Conservation (phyloP, 2,329 filamentous ascomycete genomes). For the Aspergillus spinulosporus region DNA sequence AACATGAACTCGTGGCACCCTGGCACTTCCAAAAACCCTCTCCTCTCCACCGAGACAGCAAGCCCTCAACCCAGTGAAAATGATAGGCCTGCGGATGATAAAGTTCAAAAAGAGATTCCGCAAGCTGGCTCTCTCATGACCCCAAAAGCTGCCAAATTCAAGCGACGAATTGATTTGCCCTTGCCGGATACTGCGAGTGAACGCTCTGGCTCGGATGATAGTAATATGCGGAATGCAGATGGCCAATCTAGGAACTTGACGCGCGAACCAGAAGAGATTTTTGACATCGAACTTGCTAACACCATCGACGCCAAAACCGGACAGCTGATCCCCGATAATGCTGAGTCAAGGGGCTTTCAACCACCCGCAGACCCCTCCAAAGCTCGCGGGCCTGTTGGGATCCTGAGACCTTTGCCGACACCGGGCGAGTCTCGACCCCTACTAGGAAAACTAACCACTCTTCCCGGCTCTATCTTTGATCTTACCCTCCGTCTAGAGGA, state of each 20-base stretch:
- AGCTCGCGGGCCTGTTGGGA: slow-evolving; percentile 8
- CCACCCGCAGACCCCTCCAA: slow-evolving; percentile 13
- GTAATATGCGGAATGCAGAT: slow-evolving; percentile 17
- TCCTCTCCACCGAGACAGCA: slow-evolving; percentile 34
- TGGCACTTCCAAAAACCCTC: slow-evolving; percentile 31
- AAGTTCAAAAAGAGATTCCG: slow-evolving; percentile 16
- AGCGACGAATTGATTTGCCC: slow-evolving; percentile 41
- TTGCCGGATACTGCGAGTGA: slow-evolving; percentile 43
- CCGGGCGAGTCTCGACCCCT: slow-evolving; percentile 41
- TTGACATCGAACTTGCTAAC: slow-evolving; percentile 40
- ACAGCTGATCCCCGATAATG: slow-evolving; percentile 29
- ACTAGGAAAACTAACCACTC: slow-evolving; percentile 67
- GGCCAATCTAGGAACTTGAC: slow-evolving; percentile 9
- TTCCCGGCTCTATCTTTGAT: slow-evolving; percentile 63
- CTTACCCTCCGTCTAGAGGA: slow-evolving; percentile 66
- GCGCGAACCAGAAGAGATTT: slow-evolving; percentile 19
- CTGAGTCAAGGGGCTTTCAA: slow-evolving; percentile 22
- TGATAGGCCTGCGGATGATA: slow-evolving; percentile 27
- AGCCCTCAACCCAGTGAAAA: slow-evolving; percentile 35
- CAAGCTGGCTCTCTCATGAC: slow-evolving; percentile 28
- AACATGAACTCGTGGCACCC: slow-evolving; percentile 49
- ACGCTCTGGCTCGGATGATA: slow-evolving; percentile 29
- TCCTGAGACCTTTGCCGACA: slow-evolving; percentile 16
- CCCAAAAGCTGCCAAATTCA: slow-evolving; percentile 35
- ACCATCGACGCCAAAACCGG: slow-evolving; percentile 48